Percentiles rank a stretch among this genome's conserved stretches.
phyloP scores from a whole-genome alignment of 2,329 filamentous ascomycete genomes.

The Fusarium acutatum region DNA sequence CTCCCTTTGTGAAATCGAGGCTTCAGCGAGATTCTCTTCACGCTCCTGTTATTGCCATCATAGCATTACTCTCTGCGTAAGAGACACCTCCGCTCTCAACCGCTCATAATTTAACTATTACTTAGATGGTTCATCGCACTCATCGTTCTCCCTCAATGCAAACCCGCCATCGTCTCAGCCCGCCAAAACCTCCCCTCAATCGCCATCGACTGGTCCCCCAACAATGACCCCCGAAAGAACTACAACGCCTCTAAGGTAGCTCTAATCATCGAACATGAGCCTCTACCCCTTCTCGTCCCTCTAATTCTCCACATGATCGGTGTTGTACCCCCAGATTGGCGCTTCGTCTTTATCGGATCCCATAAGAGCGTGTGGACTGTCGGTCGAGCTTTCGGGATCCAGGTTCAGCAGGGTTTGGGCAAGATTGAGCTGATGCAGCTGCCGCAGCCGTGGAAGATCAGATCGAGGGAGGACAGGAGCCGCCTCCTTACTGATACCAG shows the following conservation, averaged over 20 bases:
- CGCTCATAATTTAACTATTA: neutral
- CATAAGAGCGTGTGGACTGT: neutral
- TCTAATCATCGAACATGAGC: neutral
- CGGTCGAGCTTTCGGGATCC: neutral
- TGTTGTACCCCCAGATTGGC: neutral
- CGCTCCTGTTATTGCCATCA: neutral
- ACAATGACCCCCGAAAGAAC: neutral
- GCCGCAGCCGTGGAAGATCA: neutral
- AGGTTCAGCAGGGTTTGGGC: neutral
- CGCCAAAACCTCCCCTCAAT: neutral
- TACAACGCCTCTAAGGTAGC: neutral
- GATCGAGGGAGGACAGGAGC: neutral
- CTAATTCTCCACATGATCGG: neutral
- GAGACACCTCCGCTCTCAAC: neutral
- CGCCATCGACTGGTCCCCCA: neutral
- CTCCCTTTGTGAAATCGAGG: neutral
- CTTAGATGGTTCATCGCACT: neutral
- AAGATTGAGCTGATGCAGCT: neutral
- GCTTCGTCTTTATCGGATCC: neutral
- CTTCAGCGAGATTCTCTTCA: neutral
- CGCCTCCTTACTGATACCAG: neutral
- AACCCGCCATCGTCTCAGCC: fast-evolving
- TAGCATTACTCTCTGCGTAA: neutral
- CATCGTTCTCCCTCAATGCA: neutral
- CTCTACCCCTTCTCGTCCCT: neutral